A percentile compares a stretch with the other conserved stretches of the same genome.
phyloP scores from a whole-genome alignment of 352 stramenopile species.

The Phytophthora vignae region DNA sequence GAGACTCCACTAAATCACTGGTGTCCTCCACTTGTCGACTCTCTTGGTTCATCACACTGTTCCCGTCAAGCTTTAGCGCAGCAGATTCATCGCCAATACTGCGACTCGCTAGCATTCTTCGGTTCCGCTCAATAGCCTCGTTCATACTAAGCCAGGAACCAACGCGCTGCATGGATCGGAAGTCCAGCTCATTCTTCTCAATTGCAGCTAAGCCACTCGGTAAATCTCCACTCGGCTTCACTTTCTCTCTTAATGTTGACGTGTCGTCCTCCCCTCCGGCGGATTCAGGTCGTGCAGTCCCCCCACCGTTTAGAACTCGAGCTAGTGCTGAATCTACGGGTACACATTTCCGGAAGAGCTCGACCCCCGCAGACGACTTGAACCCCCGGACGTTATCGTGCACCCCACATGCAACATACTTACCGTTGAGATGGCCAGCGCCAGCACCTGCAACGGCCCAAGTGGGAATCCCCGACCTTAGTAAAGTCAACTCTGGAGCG shows the following conservation, averaged over 20 bases:
- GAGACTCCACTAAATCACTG: conserved; percentile 45
- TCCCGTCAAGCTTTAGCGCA: conserved; percentile 28
- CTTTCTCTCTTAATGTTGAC: background rate
- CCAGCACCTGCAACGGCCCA: conserved; percentile 67
- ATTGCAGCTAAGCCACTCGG: conserved; percentile 48
- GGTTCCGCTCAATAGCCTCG: conserved; percentile 54
- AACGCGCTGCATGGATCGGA: conserved; percentile 71
- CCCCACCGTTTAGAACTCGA: conserved; percentile 39
- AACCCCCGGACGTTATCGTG: conserved; percentile 65
- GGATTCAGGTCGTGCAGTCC: conserved; percentile 13
- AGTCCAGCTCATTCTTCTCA: conserved; percentile 54
- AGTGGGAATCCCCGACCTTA: conserved; percentile 69
- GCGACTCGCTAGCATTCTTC: conserved; percentile 35
- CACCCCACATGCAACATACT: conserved; percentile 66
- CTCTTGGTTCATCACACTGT: conserved; percentile 56
- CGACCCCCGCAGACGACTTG: conserved; percentile 67
- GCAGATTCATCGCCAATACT: background rate
- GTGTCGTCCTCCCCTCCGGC: background rate
- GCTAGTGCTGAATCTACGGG: conserved; percentile 55
- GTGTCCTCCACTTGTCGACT: conserved; percentile 23
- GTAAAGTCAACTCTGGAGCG: conserved; percentile 32
- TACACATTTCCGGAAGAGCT: conserved; percentile 78
- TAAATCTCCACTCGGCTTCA: conserved; percentile 18
- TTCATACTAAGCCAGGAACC: conserved; percentile 69
- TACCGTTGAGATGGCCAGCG: conserved; percentile 61